These are phyloP conservation scores for Rhodamnia argentea DNA, from an alignment of 345 rosid genomes.

Conservation along the genomic window DNA sequence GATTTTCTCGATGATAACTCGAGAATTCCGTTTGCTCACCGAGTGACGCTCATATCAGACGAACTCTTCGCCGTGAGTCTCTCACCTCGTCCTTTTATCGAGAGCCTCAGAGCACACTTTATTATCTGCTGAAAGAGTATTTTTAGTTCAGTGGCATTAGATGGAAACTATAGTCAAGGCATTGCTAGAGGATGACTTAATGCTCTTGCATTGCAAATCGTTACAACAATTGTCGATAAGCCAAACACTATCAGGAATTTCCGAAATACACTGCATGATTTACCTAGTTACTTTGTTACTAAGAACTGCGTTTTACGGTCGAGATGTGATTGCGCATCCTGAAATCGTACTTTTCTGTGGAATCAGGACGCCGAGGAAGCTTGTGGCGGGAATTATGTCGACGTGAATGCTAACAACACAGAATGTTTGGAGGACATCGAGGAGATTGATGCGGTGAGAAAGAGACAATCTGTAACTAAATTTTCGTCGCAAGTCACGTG, in stretches of 20 bases:
- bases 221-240: not conserved
- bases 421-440: slow-evolving; percentile 9
- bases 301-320: not conserved
- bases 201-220: not conserved
- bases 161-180: not conserved
- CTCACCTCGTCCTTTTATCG: not conserved
- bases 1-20: slow-evolving; percentile 11
- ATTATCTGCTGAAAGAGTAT: not conserved
- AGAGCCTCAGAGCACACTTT: not conserved
- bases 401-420: slow-evolving; percentile 10
- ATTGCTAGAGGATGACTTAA: not conserved
- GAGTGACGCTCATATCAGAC: slow-evolving; percentile 13
- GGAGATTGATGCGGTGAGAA: slow-evolving; percentile 11
- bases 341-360: not conserved
- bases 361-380: slow-evolving; percentile 3
- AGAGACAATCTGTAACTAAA: not conserved
- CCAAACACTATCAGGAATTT: not conserved
- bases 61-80: slow-evolving; percentile 11
- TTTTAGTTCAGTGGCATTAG: not conserved
- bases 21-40: slow-evolving; percentile 7
- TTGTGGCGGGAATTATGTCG: slow-evolving; percentile 15
- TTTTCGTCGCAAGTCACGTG: not conserved
- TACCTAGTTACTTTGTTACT: not conserved
- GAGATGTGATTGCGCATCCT: not conserved
- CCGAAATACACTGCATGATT: not conserved